Base-by-base conservation (phyloP, 495 filamentous ascomycete genomes). In the Aspergillus homomorphus region DNA sequence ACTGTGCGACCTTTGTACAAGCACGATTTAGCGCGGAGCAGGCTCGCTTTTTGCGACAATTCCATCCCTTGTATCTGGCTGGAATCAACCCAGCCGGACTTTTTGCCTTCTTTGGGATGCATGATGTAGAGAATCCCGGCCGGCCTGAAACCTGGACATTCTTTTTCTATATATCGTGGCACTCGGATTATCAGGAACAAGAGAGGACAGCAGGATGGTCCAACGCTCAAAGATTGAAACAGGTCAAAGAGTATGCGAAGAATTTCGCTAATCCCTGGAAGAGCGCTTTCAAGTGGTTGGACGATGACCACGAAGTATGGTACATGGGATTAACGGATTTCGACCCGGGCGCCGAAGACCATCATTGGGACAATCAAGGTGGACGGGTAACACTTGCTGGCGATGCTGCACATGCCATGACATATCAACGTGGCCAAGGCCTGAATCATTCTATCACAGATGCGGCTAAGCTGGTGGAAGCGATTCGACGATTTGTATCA, bases 331-430 rank as follows among this genome's bases (percentile, higher is more conserved):
- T 68, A 10, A 67, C 66, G 2, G 57, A 67, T 48, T 67, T 62
- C 12, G 62, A 67, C 21, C 65, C 65, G 3, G 46, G 62, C 2
- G 46, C 33, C 0, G 19, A 51, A 7, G 54, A 24, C 7, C 65
- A 65, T 23, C 51, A 54, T 14, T 67, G 65, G 65, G 72, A 81
- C 54, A 76, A 70, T 52, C 68, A 69, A 44, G 57, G 55, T 4
- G 78, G 77, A 19, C 61, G 69, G 3, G 68, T 82, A 0, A 80
- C 78, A 8, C 64, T 82, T 45, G 77, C 72, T 0, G 80, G 80
- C 4, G 80, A 83, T 63, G 80, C 80, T 0, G 79, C 77, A 8
- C 80, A 82, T 68, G 62, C 77, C 0, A 79, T 81, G 77, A 78
- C 75, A 3, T 57, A 59, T 62, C 69, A 82, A 51, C 73, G 80